Evolutionary conservation across 352 stramenopile species (phyloP).

Genomic region (Phytopythium boreale): DNA sequence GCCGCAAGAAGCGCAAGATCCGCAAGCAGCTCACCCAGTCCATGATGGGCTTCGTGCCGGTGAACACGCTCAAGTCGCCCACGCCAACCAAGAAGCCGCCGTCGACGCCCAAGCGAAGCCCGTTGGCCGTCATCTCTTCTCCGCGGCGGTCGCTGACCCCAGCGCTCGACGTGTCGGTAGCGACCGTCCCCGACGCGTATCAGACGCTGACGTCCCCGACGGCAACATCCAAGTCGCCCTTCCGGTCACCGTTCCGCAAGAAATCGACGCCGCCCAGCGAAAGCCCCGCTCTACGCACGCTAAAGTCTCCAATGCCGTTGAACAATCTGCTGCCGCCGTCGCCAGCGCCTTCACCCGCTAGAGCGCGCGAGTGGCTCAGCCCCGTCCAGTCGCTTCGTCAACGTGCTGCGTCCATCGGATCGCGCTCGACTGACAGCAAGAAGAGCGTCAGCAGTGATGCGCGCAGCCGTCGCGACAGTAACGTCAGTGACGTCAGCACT

Average conservation of each 20-base stretch:
- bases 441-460: conserved; percentile 4
- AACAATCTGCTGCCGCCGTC: conserved; percentile 8
- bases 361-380: conserved; percentile 65
- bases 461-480: not conserved
- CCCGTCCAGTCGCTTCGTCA: conserved; percentile 40
- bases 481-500: not conserved
- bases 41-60: conserved; percentile 57
- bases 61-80: conserved; percentile 67
- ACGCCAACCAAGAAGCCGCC: conserved; percentile 27
- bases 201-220: conserved; percentile 38
- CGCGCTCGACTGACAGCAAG: not conserved
- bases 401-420: conserved; percentile 21
- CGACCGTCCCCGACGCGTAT: conserved; percentile 36
- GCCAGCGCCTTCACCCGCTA: conserved; percentile 21
- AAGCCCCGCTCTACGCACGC: conserved; percentile 1
- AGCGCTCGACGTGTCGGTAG: conserved; percentile 38
- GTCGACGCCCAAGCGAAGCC: conserved; percentile 37
- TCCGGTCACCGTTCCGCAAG: conserved; percentile 76
- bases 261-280: conserved; percentile 38
- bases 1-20: conserved; percentile 81
- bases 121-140: conserved; percentile 43
- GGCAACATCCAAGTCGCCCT: conserved; percentile 51
- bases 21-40: conserved; percentile 57
- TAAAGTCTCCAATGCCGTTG: conserved; percentile 13
- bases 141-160: conserved; percentile 37